Evolutionary conservation across 768 basidiomycete genomes (phyloP), one percentile per base, ranked within the genome.

Genomic region (Hirschioporus abietinus): DNA sequence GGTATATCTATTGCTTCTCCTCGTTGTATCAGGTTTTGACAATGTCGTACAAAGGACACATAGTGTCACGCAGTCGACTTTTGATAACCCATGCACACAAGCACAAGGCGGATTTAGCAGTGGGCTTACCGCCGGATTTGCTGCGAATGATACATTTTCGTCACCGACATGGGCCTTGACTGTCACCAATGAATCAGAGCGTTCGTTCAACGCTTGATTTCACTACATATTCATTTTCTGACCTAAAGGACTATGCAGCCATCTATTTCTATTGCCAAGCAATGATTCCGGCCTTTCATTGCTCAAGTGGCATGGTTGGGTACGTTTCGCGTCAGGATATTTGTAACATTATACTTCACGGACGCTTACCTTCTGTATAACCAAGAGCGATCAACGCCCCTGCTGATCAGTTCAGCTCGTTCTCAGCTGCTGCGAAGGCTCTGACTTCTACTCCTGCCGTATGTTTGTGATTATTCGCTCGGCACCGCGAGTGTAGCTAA

Each of bases 51-150:
- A 17, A 7, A 60, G 60, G 17, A 67, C 66, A 25, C 71, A 71
- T 36, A 67, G 67, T n/a, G 74, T 66, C 1, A 74, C 74, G 10
- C 74, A 74, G 65, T 68, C 69, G 10, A 69, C 71, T 1, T 74
- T 74, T 67, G 70, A 67, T 25, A 60, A 42, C 26, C 74, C 74
- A 17, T 74, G 74, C 66, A 67, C 71, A 9, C 69, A 73, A 8
- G 65, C 66, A 36, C 23, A 57, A 12, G 72, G 69, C 63, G 74
- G 74, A 24, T 73, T 74, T 26, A 70, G 73, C 66, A 71, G 72
- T 63, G 74, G 72, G 23, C 67, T 72, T 15, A 52, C 36, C 9
- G 1, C 15, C 59, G 64, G 64, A 12, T 26, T 26, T 26, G 64
- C 35, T 10, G 26, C 34, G 26, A 65, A 65, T 24, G 25, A 24